Conservation (phyloP, 768 basidiomycete species). For the Kwoniella pini region DNA sequence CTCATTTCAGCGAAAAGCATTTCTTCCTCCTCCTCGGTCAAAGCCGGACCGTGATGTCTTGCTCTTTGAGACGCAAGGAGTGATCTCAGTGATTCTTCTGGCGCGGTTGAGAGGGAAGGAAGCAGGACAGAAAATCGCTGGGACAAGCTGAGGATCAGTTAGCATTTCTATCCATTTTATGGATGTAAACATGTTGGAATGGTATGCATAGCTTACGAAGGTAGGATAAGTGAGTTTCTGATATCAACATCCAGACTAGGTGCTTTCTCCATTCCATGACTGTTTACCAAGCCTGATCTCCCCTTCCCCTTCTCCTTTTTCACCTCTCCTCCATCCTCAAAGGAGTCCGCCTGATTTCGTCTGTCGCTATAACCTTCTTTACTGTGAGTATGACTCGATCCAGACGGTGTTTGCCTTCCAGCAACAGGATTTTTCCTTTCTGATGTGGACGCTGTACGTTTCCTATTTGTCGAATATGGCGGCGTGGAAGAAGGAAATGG, state of each 20-base stretch:
- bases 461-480: not conserved
- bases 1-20: slow-evolving; percentile 44
- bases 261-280: slow-evolving; percentile 15
- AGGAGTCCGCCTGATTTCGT: not conserved
- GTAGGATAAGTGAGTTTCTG: slow-evolving; percentile 46
- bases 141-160: slow-evolving; percentile 29
- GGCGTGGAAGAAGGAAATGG: not conserved
- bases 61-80: slow-evolving; percentile 42
- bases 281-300: not conserved
- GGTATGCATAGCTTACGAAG: slow-evolving; percentile 37
- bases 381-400: slow-evolving; percentile 1
- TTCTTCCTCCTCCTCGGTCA: slow-evolving; percentile 47
- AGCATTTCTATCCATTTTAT: too few species aligned
- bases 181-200: too few species aligned
- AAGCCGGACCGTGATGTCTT: slow-evolving; percentile 29
- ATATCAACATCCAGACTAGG: slow-evolving; percentile 43
- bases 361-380: slow-evolving; percentile 4
- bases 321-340: not conserved
- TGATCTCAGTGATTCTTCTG: slow-evolving; percentile 36
- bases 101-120: slow-evolving; percentile 35
- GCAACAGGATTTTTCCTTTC: slow-evolving; percentile 8
- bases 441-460: slow-evolving; percentile 23
- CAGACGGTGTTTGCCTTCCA: slow-evolving; percentile 7
- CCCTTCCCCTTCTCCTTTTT: slow-evolving; percentile 1
- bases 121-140: slow-evolving; percentile 47